These are phyloP conservation scores for Aureobasidium sp. DNA, from an alignment of 2,329 filamentous ascomycete genomes.

Conservation along the genomic window DNA sequence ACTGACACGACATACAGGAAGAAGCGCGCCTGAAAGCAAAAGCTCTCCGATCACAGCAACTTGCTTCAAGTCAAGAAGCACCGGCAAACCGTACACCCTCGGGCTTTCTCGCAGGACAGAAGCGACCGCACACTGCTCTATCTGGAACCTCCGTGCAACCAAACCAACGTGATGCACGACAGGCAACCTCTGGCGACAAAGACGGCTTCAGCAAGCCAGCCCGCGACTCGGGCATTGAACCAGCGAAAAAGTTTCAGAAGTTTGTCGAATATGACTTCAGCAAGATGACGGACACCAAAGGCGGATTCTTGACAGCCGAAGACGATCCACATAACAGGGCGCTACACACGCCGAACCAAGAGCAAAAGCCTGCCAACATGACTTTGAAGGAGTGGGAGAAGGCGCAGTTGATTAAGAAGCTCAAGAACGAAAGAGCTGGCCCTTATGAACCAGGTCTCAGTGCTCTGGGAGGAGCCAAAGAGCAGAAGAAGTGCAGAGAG, in stretches of 20 bases:
- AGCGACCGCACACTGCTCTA: constrained; percentile 63
- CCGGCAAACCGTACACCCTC: constrained; percentile 26
- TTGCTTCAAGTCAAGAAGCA: constrained; percentile 51
- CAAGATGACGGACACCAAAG: constrained; percentile 96
- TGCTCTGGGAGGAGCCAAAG: constrained; percentile 54
- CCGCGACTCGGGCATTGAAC: constrained; percentile 53
- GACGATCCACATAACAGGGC: constrained; percentile 88
- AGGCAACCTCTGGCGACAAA: constrained; percentile 28
- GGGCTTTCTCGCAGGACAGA: constrained; percentile 53
- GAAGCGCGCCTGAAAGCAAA: constrained; percentile 83
- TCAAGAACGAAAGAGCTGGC: constrained; percentile 68
- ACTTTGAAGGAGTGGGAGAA: constrained; percentile 87
- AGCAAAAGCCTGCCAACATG: constrained; percentile 78
- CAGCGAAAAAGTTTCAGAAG: constrained; percentile 82
- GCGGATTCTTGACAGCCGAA: constrained; percentile 82
- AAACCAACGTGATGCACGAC: constrained; percentile 63
- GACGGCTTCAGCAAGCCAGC: constrained; percentile 26
- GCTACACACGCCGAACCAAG: constrained; percentile 51
- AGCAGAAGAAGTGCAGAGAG: constrained; percentile 67
- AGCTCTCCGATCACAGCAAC: constrained; percentile 67
- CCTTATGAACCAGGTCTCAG: constrained; percentile 88
- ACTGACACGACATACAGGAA: constrained; percentile 53
- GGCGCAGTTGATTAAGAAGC: constrained; percentile 63
- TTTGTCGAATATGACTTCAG: constrained; percentile 98
- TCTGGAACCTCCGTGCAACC: constrained; percentile 45